Evolutionary conservation across 148 eudicot genomes (phyloP).

Genomic region (Cornus controversa): DNA sequence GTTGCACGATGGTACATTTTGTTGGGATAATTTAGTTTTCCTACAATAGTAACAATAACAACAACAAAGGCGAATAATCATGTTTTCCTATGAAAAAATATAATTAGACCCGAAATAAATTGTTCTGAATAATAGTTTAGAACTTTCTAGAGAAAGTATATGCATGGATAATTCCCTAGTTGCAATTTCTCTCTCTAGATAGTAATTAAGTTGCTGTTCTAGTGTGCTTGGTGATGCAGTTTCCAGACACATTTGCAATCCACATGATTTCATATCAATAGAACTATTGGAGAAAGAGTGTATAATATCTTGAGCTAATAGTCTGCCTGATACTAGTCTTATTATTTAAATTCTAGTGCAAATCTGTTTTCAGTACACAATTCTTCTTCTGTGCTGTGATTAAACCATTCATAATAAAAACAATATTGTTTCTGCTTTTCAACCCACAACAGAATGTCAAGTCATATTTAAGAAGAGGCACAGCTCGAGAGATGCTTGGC

Average conservation of each 20-base stretch:
- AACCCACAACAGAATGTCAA: conserved; percentile 68
- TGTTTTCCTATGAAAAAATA: too few species aligned
- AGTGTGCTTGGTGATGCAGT: too few species aligned
- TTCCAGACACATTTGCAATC: too few species aligned
- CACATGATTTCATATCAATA: background rate
- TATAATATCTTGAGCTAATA: too few species aligned
- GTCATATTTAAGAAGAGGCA: conserved; percentile 85
- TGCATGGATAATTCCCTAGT: background rate
- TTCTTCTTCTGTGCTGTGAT: conserved; percentile 4
- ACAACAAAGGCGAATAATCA: too few species aligned
- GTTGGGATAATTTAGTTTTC: too few species aligned
- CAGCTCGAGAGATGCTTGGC: conserved; percentile 94
- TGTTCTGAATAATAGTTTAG: background rate
- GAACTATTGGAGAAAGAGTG: background rate
- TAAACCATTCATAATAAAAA: background rate
- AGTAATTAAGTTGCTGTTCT: too few species aligned
- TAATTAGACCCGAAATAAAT: too few species aligned
- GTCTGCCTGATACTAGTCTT: background rate
- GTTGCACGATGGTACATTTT: too few species aligned
- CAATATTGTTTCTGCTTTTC: background rate
- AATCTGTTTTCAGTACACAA: background rate
- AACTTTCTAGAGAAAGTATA: background rate
- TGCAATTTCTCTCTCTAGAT: too few species aligned
- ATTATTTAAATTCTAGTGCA: background rate
- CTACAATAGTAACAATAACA: too few species aligned